Evolutionary conservation across 257 asterid genomes (phyloP).

Genomic region (Nicotiana obtusifolia): DNA sequence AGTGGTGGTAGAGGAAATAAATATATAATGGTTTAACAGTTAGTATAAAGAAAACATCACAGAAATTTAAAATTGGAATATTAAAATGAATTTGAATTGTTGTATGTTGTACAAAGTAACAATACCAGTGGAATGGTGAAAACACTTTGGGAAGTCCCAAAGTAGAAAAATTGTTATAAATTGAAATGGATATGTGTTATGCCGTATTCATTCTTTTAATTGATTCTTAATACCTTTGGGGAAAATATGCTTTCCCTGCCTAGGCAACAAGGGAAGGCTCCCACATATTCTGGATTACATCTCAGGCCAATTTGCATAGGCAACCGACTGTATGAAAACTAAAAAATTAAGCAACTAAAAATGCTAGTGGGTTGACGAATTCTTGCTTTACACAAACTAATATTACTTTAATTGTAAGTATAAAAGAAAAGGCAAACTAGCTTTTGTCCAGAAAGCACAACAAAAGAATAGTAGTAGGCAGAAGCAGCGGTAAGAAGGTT

Average conservation of each 20-base stretch:
- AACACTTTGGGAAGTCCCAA: slow-evolving; percentile 1
- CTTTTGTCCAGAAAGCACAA: too few species aligned
- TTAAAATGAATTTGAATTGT: neutral
- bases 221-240: slow-evolving; percentile 1
- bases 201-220: neutral
- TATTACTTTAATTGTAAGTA: too few species aligned
- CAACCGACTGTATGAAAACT: too few species aligned
- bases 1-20: neutral
- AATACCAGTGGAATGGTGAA: neutral
- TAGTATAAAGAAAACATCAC: neutral
- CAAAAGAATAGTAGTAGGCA: too few species aligned
- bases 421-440: too few species aligned
- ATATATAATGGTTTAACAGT: neutral
- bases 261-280: neutral
- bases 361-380: too few species aligned
- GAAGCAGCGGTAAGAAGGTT: too few species aligned
- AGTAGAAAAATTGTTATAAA: neutral
- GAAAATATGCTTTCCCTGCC: neutral
- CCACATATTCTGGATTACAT: neutral
- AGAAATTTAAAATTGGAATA: neutral
- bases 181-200: neutral
- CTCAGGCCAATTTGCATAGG: neutral
- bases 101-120: neutral
- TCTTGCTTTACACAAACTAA: too few species aligned
- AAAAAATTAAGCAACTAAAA: too few species aligned